phyloP scores from a whole-genome alignment of 2,329 filamentous ascomycete genomes.

The Calonectria pteridis region DNA sequence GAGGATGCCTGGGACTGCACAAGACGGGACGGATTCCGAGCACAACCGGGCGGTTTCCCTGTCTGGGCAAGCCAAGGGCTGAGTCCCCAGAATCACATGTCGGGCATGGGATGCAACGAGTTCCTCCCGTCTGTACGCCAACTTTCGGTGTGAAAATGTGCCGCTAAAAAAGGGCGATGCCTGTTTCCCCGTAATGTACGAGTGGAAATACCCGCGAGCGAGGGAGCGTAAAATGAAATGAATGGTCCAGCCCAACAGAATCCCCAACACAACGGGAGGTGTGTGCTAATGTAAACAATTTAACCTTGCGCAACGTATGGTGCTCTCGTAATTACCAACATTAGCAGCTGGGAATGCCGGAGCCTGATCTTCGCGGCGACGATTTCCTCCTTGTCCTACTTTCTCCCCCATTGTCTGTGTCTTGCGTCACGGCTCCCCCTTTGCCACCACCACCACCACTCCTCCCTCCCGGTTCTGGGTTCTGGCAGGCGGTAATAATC shows the following conservation, averaged over 20 bases:
- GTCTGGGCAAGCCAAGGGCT: constrained; percentile 6
- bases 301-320: constrained; percentile 2
- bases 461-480: neutral
- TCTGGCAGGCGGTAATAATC: neutral
- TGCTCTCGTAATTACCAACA: neutral
- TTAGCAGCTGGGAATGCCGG: neutral
- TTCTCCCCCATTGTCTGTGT: neutral
- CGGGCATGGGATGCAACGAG: constrained; percentile 3
- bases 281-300: constrained; percentile 5
- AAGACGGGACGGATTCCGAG: constrained; percentile 7
- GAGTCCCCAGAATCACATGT: constrained; percentile 24
- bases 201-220: constrained; percentile 3
- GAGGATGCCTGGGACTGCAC: neutral
- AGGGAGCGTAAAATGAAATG: constrained; percentile 6
- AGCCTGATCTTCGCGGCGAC: neutral
- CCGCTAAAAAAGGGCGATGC: constrained; percentile 10
- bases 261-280: constrained; percentile 31
- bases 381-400: neutral
- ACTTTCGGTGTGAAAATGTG: constrained; percentile 23
- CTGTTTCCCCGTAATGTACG: constrained; percentile 1
- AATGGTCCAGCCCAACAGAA: constrained; percentile 30
- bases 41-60: constrained; percentile 8
- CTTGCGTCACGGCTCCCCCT: neutral
- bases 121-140: neutral
- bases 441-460: neutral